Base-by-base conservation (phyloP, 345 rosid genomes). In the Acer negundo region DNA sequence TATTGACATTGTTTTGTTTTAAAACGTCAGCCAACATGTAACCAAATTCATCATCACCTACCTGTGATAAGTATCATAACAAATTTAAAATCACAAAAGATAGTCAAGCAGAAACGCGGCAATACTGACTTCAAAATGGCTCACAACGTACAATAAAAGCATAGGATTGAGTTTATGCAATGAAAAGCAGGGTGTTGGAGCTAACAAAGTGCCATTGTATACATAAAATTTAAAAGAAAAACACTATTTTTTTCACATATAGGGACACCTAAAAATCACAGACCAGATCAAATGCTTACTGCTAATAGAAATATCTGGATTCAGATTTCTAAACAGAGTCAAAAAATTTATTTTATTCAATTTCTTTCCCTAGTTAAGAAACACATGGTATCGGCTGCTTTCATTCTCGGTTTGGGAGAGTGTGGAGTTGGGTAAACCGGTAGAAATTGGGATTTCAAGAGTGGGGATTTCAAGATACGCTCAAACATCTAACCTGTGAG, bases 31-130 rank as follows among this genome's bases (percentile, higher is more conserved):
- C 91, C 85, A 97, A 75, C 99, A 97, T 97, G 79, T 86, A 62
- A 75, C 99, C 99, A 83, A 97, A 97, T 81, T 94, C 98, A 84
- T 97, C 99, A 70, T 90, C 95, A 62, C 98, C 99, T 62, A 87
- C 87, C 92, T 85, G 75, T 47, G 12, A 73, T 46, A 17, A 73
- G 67, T 26, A 62, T 53, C 62, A 42, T 16, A 65, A 64, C 22
- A 35, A 20, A 47, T 35, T 70, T 62, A 6, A 31, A 66, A 65
- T 55, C n/a, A 66, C 23, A n/a, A 51, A 3, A 12, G 17, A 20
- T 6, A 51, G 23, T 7, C 8, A 26, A 42, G 20, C 23, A 62
- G 59, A 74, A 51, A 31, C 26, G 53, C 42, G 35, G 73, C 16
- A 2, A 19, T 38, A 69, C 35, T 51, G 61, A 47, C 70, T 38